Conservation (phyloP, 192 early-diverging fungal genomes). For the Pilaira anomala region DNA sequence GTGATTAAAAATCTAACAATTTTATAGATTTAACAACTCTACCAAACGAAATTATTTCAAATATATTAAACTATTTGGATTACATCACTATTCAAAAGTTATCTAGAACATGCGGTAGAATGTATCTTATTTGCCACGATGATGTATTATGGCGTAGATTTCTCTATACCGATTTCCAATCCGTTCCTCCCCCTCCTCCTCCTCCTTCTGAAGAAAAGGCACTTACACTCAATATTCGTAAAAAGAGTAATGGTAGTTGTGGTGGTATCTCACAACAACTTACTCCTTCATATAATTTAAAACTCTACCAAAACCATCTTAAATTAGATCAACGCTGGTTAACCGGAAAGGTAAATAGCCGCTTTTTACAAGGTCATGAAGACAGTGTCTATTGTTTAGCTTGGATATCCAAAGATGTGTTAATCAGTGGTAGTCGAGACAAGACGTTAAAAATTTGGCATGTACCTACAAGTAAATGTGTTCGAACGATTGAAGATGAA, state of each 20-base stretch:
- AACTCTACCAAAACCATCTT: slow-evolving; percentile 67
- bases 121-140: slow-evolving; percentile 12
- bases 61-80: slow-evolving; percentile 16
- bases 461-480: slow-evolving; percentile 50
- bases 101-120: slow-evolving; percentile 1
- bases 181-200: background rate
- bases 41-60: slow-evolving; percentile 17
- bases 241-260: background rate
- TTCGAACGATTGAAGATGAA: slow-evolving; percentile 51
- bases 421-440: slow-evolving; percentile 79
- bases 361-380: slow-evolving; percentile 69
- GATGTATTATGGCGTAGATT: slow-evolving; percentile 15
- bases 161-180: slow-evolving; percentile 15
- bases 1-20: background rate
- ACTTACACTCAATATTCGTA: background rate
- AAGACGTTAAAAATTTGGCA: slow-evolving; percentile 83
- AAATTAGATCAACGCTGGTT: slow-evolving; percentile 61
- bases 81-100: slow-evolving; percentile 10
- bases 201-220: background rate
- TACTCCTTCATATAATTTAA: slow-evolving; percentile 7
- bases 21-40: slow-evolving; percentile 1
- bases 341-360: slow-evolving; percentile 39
- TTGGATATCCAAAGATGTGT: slow-evolving; percentile 59
- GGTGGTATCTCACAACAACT: background rate
- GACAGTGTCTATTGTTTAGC: slow-evolving; percentile 93